Conservation (phyloP, 2,329 filamentous ascomycete genomes). For the Penicillium sp. region DNA sequence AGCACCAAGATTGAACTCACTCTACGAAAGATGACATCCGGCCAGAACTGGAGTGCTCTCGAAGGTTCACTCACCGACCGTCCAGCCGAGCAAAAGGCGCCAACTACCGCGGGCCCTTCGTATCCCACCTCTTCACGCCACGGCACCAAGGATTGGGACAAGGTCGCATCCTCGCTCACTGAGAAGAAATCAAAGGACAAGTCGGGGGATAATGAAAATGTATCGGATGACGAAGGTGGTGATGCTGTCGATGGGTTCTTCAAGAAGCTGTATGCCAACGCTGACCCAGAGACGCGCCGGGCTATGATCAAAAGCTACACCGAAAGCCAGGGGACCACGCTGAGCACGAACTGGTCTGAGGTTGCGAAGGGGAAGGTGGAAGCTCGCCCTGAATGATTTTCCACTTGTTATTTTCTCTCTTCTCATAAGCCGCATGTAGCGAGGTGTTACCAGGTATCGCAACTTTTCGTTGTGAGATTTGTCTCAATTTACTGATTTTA, state of each 20-base stretch:
- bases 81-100: slow-evolving; percentile 12
- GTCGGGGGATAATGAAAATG: slow-evolving; percentile 11
- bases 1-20: slow-evolving; percentile 71
- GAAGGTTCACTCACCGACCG: slow-evolving; percentile 38
- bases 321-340: slow-evolving; percentile 83
- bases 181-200: slow-evolving; percentile 29
- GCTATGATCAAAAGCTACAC: slow-evolving; percentile 97
- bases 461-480: neutral
- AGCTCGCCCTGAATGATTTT: slow-evolving; percentile 23
- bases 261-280: slow-evolving; percentile 72
- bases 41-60: slow-evolving; percentile 59
- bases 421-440: slow-evolving; percentile 10
- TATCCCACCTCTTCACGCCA: slow-evolving; percentile 81
- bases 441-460: neutral
- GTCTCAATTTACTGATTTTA: neutral
- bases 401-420: neutral
- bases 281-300: slow-evolving; percentile 68
- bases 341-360: slow-evolving; percentile 87
- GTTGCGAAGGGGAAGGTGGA: slow-evolving; percentile 65
- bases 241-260: slow-evolving; percentile 75
- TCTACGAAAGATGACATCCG: slow-evolving; percentile 57
- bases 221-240: slow-evolving; percentile 36
- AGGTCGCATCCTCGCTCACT: slow-evolving; percentile 50
- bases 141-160: slow-evolving; percentile 90
- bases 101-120: slow-evolving; percentile 41